Evolutionary conservation across 768 basidiomycete genomes (phyloP), one percentile per base, ranked within the genome.

Genomic region (Lentinula edodes): DNA sequence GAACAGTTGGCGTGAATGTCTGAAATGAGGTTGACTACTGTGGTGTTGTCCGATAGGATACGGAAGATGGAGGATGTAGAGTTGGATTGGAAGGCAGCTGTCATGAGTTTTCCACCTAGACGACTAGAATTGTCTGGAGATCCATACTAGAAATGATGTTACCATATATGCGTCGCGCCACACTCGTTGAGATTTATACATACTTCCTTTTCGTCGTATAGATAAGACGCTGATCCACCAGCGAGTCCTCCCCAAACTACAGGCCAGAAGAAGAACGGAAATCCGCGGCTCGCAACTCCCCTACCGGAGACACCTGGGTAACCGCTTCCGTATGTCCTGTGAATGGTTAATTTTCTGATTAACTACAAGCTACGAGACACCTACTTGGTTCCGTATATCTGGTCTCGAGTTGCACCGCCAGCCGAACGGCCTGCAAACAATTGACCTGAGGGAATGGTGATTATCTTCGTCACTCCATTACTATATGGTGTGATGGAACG

Each of bases 211-310:
- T 48, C 16, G 35, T 67, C 69, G 42, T 63, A 63, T 20, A 67
- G 63, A 48, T 72, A 70, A 2, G 66, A 62, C 20, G 64, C 68
- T 15, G 68, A 72, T 20, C 68, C 34, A 43, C 52, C 75, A 52
- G 58, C 66, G 28, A 43, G 57, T 8, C 70, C 71, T 5, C 73
- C 76, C 80, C 82, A 86, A 3, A 78, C 73, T 16, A 86, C 34
- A 0, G 85, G 85, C 83, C 83, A 86, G 68, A 78, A 86, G 62
- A 74, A 73, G 51, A 83, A 85, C 2, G 84, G 84, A 65, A 86
- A 84, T 0, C 76, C 77, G 1, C 76, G 72, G 1, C 75, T 76
- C 0, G 61, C 52, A 20, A 83, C 80, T 9, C 82, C 80, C 13
- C 73, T 73, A 13, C 72, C 71, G 3, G 67, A 48, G 15, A 72